These are phyloP conservation scores for Heteromeles arbutifolia DNA, from an alignment of 306 rosid species.

Conservation along the genomic window DNA sequence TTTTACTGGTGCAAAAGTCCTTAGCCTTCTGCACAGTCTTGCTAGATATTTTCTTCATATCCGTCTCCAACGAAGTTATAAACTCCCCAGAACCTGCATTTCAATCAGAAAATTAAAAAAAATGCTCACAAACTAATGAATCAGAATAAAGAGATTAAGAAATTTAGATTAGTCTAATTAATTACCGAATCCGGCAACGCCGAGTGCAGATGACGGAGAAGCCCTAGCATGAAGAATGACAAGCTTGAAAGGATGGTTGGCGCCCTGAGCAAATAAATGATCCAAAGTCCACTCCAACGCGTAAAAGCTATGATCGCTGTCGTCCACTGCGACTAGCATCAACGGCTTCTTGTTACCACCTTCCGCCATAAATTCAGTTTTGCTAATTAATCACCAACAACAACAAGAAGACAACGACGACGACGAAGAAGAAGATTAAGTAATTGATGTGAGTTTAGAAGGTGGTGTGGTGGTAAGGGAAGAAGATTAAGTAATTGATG, in stretches of 20 bases:
- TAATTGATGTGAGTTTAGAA: background rate
- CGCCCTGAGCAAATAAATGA: slow-evolving; percentile 16
- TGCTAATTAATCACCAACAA: background rate
- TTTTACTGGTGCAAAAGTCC: slow-evolving; percentile 19
- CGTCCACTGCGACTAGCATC: slow-evolving; percentile 28
- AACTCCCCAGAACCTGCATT: slow-evolving; percentile 18
- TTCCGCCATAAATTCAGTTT: slow-evolving; percentile 16
- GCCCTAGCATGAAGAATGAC: slow-evolving; percentile 24
- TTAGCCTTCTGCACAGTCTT: slow-evolving; percentile 12
- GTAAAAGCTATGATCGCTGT: slow-evolving; percentile 31
- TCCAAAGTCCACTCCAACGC: slow-evolving; percentile 38
- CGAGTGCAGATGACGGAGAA: slow-evolving; percentile 14
- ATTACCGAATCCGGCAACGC: slow-evolving; percentile 20
- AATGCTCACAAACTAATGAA: background rate
- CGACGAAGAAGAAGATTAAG: background rate
- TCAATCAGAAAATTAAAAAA: too few species aligned
- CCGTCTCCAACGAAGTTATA: slow-evolving; percentile 10
- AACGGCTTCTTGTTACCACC: slow-evolving; percentile 7
- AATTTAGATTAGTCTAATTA: background rate
- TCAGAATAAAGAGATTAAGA: background rate
- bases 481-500: background rate
- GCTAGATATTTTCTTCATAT: slow-evolving; percentile 18
- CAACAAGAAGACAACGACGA: background rate
- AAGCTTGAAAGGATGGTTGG: slow-evolving; percentile 15
- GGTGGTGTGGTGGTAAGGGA: background rate